These are phyloP conservation scores for Eragrostis tef DNA, from an alignment of 202 grass and related monocot genomes.

Conservation along the genomic window DNA sequence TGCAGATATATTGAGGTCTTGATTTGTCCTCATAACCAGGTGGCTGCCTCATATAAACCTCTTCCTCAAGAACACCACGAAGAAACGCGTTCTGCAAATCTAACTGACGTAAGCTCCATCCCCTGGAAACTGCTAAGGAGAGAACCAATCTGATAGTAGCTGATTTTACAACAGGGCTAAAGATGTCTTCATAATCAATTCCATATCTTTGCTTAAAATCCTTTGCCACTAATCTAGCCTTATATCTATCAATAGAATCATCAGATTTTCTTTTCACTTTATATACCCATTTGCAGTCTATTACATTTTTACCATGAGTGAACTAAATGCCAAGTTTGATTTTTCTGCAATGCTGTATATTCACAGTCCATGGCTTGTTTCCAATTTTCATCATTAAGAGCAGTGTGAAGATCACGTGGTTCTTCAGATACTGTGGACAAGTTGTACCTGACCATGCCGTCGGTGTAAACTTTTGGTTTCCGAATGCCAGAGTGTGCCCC, in stretches of 20 bases:
- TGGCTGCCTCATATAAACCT: neutral
- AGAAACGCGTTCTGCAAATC: neutral
- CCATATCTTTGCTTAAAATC: no score
- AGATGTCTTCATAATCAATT: no score
- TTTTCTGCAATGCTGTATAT: no score
- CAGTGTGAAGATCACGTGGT: neutral
- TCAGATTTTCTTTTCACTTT: no score
- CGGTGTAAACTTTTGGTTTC: neutral
- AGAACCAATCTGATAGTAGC: neutral
- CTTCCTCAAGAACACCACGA: no score
- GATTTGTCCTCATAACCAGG: neutral
- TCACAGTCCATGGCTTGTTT: neutral
- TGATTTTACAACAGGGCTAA: neutral
- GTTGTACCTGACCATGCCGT: neutral
- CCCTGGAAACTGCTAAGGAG: neutral
- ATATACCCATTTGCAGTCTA: no score
- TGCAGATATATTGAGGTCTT: neutral
- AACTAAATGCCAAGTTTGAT: no score
- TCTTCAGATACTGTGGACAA: neutral
- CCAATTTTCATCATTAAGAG: neutral
- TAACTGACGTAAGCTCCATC: neutral
- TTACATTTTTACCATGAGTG: no score
- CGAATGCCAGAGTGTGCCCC: no score
- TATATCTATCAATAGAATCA: no score
- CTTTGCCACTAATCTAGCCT: no score